These are phyloP conservation scores for Panicum hallii DNA, from an alignment of 202 grass and related monocot species.

Conservation along the genomic window DNA sequence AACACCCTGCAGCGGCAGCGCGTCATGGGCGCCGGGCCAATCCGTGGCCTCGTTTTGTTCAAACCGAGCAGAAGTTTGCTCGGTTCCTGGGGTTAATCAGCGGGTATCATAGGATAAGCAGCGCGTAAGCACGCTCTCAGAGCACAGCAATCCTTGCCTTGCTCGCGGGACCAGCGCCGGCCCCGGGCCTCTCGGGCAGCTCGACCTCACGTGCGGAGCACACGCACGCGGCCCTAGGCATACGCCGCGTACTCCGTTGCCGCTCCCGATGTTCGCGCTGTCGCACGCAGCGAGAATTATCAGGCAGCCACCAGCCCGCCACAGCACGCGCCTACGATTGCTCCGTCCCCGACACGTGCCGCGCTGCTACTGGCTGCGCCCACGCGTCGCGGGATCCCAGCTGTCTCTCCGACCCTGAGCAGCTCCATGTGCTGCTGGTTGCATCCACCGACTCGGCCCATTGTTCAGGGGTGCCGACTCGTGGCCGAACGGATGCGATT, in stretches of 20 bases:
- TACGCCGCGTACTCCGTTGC: background rate
- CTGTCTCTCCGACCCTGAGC: background rate
- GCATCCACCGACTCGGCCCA: background rate
- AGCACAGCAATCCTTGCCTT: background rate
- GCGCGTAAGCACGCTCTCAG: background rate
- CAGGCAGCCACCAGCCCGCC: background rate
- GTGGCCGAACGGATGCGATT: background rate
- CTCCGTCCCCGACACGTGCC: background rate
- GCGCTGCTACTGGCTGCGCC: background rate
- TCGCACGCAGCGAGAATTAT: background rate
- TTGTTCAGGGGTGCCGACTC: too few species aligned
- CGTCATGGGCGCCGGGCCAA: background rate
- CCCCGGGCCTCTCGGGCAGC: background rate
- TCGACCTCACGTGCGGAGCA: slow-evolving; percentile 25
- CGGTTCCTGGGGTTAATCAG: background rate
- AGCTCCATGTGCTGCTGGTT: background rate
- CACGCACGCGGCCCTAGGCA: slow-evolving; percentile 1
- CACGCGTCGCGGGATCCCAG: background rate
- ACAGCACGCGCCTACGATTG: background rate
- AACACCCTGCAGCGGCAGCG: background rate
- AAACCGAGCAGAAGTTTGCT: background rate
- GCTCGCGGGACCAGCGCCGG: background rate
- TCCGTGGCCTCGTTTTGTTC: background rate
- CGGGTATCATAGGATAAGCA: background rate
- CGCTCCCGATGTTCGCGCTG: background rate